Conservation (phyloP, 306 rosid genomes). For the Quercus rubra region DNA sequence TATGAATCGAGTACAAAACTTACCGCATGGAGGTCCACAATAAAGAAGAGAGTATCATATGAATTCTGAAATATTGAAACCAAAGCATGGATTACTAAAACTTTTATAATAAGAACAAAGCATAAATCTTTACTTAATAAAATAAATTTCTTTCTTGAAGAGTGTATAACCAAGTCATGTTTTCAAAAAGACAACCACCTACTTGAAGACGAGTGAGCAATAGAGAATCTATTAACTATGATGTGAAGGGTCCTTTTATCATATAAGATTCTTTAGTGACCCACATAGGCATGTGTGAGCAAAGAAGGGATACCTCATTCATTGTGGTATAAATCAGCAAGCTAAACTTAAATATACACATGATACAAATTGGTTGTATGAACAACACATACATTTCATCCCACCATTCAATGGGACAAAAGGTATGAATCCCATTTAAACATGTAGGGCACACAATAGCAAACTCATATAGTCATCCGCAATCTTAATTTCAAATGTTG, state of each 20-base stretch:
- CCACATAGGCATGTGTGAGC: not conserved
- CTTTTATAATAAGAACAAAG: not conserved
- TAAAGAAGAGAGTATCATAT: slow-evolving; percentile 84
- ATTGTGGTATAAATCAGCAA: not conserved
- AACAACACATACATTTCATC: not conserved
- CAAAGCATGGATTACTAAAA: slow-evolving; percentile 16
- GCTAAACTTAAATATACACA: not conserved
- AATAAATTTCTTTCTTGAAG: not conserved
- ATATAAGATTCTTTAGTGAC: not conserved
- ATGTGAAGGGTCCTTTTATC: not conserved
- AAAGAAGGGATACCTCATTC: not conserved
- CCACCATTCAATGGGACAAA: not conserved
- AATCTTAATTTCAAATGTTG: not conserved
- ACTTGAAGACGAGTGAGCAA: not conserved
- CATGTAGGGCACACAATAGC: not conserved
- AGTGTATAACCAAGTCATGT: not conserved
- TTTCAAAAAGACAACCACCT: not conserved
- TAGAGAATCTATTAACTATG: not conserved
- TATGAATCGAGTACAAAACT: slow-evolving; percentile 21
- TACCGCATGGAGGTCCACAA: slow-evolving; percentile 97
- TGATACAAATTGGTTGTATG: not conserved
- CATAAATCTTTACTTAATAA: not conserved
- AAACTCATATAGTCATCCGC: not conserved
- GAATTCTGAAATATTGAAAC: slow-evolving; percentile 54
- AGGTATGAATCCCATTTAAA: not conserved